Conservation (phyloP, 176 grass and related monocot genomes). For the Chloris gayana region DNA sequence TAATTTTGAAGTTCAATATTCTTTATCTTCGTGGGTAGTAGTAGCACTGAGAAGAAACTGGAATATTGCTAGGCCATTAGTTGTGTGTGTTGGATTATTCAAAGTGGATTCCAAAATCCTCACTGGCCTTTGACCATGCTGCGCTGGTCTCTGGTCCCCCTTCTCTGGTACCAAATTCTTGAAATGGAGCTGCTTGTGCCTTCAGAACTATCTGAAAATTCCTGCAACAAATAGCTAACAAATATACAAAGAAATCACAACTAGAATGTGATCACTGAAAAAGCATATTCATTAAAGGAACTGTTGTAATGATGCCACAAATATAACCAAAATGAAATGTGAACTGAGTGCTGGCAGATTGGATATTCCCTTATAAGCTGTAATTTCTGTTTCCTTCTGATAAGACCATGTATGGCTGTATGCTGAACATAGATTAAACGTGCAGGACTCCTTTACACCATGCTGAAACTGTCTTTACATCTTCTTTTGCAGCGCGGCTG, state of each 20-base stretch:
- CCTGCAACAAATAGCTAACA: conserved; percentile 8
- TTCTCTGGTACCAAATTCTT: not conserved
- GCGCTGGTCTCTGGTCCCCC: not conserved
- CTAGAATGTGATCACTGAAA: not conserved
- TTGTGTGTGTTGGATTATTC: not conserved
- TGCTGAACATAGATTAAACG: not conserved
- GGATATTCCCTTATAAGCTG: not conserved
- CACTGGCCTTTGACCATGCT: conserved; percentile 10
- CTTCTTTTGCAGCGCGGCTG: conserved; percentile 54
- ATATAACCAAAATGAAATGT: conserved; percentile 3
- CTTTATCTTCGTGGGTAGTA: not conserved
- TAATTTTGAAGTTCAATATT: too few species aligned
- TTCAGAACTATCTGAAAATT: not conserved
- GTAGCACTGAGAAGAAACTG: not conserved
- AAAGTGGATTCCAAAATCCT: conserved; percentile 4
- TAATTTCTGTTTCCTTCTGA: too few species aligned
- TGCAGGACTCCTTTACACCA: not conserved
- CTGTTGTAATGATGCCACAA: conserved; percentile 1
- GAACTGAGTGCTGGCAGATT: not conserved
- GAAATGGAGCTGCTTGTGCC: not conserved
- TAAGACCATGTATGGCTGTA: not conserved
- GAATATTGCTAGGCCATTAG: conserved; percentile 15
- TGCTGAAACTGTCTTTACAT: conserved; percentile 24
- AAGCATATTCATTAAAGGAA: not conserved
- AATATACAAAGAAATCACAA: not conserved